Evolutionary conservation across 768 basidiomycete genomes (phyloP), one percentile per base, ranked within the genome.

Genomic region (Candolleomyces eurysporus): DNA sequence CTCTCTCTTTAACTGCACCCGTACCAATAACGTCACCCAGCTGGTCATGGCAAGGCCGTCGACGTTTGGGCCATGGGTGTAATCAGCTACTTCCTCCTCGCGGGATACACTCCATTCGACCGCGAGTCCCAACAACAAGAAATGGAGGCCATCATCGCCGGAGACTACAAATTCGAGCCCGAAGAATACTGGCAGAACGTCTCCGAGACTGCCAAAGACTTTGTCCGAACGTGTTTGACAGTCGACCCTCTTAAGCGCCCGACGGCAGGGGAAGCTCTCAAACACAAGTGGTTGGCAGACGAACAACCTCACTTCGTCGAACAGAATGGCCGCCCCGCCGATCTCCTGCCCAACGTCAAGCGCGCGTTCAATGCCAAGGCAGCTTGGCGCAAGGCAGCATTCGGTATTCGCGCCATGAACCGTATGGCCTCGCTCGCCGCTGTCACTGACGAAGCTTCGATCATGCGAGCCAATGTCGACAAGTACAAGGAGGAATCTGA

Each of bases 1-100:
- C 54, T 31, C 50, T 49, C 43, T 52, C 5, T 39, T 45, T 31
- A 57, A 59, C 36, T 55, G 26, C 26, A 26, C 26, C 26, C 26
- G 26, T 58, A 55, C 64, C 48, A 46, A 40, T 39, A 39, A 19
- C 54, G 17, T 56, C 30, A 48, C 57, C 57, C 69, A 91, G 90
- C 88, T 59, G 96, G 96, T 4, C 96, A 99, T 68, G 86, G 90
- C 46, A 97, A 92, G 76, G 95, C 96, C 9, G 96, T 97, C 17
- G 96, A 96, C 68, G 77, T 96, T 59, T 96, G 94, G 96, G 95
- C 96, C 0, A 96, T 98, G 86, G 96, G 96, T 43, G 96, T 99
- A 53, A 96, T 99, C 73, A 92, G 96, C 13, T 98, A 98, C 77
- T 97, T 97, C 88, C 79, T 98, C 4, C 88, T 98, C 31, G 76